A percentile compares a stretch with the other conserved stretches of the same genome.
Conservation (phyloP, 148 eudicot species). For the Chenopodium formosanum region DNA sequence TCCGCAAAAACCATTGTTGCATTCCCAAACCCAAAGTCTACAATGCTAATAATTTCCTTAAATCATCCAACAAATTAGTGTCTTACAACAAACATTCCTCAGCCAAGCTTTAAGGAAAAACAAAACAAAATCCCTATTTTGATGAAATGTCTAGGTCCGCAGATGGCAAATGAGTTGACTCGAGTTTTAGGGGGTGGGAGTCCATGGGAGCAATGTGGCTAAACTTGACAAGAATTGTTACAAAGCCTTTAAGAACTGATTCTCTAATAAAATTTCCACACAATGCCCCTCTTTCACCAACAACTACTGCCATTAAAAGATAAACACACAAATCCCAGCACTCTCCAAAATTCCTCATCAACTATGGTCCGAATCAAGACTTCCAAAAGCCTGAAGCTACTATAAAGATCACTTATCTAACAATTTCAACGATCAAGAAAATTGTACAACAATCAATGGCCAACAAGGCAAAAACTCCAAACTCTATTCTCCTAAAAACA, state of each 20-base stretch:
- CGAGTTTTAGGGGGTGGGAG: too few species aligned
- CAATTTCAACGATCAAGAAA: neutral
- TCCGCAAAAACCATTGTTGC: neutral
- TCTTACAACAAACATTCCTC: neutral
- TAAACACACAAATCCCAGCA: slow-evolving; percentile 1
- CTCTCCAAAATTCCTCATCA: neutral
- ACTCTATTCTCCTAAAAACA: neutral
- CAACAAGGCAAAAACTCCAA: neutral
- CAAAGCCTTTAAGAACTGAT: too few species aligned
- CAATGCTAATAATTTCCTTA: neutral
- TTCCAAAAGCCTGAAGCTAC: neutral
- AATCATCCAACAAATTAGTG: neutral
- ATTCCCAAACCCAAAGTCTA: neutral
- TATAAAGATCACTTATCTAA: neutral
- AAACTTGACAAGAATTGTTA: too few species aligned
- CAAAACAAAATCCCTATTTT: neutral
- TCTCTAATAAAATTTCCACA: too few species aligned
- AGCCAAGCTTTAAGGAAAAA: neutral
- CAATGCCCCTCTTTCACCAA: neutral
- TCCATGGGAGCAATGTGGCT: too few species aligned
- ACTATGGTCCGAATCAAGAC: neutral
- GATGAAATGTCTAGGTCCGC: too few species aligned
- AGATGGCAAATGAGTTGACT: too few species aligned
- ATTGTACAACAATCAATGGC: neutral
- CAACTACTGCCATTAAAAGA: neutral